Evolutionary conservation across 768 basidiomycete genomes (phyloP).

Genomic region (Galerina marginata): DNA sequence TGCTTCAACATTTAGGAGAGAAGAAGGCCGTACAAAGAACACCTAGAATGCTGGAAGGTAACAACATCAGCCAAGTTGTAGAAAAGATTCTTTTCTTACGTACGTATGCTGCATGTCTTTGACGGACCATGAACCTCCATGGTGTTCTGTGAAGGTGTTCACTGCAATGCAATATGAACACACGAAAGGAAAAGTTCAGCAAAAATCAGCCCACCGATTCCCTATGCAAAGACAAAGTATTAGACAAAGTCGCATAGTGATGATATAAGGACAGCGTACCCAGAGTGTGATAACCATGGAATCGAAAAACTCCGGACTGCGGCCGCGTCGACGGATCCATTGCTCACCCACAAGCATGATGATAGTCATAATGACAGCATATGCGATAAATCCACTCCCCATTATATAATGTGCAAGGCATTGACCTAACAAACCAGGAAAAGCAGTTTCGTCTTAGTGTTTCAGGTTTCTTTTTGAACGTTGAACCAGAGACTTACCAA

Average conservation of each 20-base stretch:
- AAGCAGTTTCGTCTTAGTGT: not conserved
- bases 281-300: conserved; percentile 66
- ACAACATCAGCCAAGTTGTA: not conserved
- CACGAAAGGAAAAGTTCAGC: not conserved
- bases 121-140: conserved; percentile 78
- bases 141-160: conserved; percentile 94
- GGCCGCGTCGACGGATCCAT: conserved; percentile 74
- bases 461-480: not conserved
- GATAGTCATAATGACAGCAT: conserved; percentile 82
- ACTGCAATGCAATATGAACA: conserved; percentile 45
- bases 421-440: conserved; percentile 52
- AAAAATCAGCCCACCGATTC: conserved; percentile 52
- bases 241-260: not conserved
- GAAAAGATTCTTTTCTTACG: conserved; percentile 32
- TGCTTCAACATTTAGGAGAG: not conserved
- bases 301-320: conserved; percentile 87
- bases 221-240: conserved; percentile 37
- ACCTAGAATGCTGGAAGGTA: conserved; percentile 63
- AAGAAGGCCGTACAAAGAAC: conserved; percentile 60
- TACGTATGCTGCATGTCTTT: conserved; percentile 97
- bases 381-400: conserved; percentile 91
- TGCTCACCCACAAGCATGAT: conserved; percentile 76
- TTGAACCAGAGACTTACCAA: conserved; percentile 44
- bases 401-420: conserved; percentile 90
- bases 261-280: conserved; percentile 36